Evolutionary conservation across 2,329 filamentous ascomycete species (phyloP).

Genomic region (Colletotrichum sp.): DNA sequence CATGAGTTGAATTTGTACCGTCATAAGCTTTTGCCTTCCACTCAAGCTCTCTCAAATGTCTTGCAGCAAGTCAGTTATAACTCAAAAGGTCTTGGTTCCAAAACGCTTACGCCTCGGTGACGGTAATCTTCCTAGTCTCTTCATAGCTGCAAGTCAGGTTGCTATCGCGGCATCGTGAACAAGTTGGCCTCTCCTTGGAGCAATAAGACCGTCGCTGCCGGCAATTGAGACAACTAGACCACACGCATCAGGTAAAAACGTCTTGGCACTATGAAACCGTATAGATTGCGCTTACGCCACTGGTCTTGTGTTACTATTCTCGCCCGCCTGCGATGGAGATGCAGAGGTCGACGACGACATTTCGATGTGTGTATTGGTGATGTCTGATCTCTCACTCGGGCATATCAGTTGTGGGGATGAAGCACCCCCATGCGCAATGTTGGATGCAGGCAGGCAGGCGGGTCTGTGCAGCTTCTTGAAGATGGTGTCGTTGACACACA

Average conservation of each 20-base stretch:
- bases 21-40: constrained; percentile 16
- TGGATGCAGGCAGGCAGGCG: background rate
- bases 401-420: background rate
- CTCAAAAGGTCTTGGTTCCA: no score
- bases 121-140: constrained; percentile 34
- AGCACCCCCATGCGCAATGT: background rate
- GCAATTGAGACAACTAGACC: constrained; percentile 35
- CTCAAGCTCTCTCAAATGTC: constrained; percentile 4
- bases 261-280: background rate
- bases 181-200: constrained; percentile 39
- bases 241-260: background rate
- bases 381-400: background rate
- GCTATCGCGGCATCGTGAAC: constrained; percentile 34
- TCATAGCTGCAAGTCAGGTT: constrained; percentile 36
- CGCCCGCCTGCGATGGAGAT: background rate
- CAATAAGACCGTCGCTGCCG: constrained; percentile 38
- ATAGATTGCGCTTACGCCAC: constrained; percentile 27
- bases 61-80: background rate
- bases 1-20: background rate
- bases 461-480: background rate
- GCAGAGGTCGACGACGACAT: background rate
- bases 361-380: background rate
- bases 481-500: constrained; percentile 10
- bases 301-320: constrained; percentile 22
- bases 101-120: constrained; percentile 34